These are phyloP conservation scores for Phytopythium cucurbitacearum DNA, from an alignment of 352 stramenopile species.

Conservation along the genomic window DNA sequence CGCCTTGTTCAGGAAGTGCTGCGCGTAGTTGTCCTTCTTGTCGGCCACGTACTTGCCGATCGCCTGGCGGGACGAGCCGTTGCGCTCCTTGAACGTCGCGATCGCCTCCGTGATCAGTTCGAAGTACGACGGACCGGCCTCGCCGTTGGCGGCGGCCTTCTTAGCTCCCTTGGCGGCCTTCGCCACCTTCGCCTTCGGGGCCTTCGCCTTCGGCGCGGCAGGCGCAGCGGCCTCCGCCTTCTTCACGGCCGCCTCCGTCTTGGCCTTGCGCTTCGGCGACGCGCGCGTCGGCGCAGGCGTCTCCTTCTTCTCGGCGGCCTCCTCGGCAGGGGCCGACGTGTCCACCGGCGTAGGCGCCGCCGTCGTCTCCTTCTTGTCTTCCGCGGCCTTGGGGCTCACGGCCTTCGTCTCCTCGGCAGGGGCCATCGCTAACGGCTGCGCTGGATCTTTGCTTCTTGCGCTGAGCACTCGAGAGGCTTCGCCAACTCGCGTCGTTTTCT, in stretches of 20 bases:
- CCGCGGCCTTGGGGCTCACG: conserved; percentile 25
- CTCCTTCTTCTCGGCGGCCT: conserved; percentile 13
- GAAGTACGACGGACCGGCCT: conserved; percentile 75
- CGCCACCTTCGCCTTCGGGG: conserved; percentile 17
- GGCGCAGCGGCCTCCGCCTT: conserved; percentile 24
- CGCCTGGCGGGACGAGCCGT: conserved; percentile 86
- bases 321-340: conserved; percentile 9
- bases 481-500: conserved; percentile 28
- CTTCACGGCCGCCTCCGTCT: conserved; percentile 36
- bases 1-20: conserved; percentile 86
- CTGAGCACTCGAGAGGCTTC: conserved; percentile 5
- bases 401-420: conserved; percentile 52
- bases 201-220: conserved; percentile 21
- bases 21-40: conserved; percentile 81
- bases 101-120: conserved; percentile 90
- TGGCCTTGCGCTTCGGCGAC: conserved; percentile 56
- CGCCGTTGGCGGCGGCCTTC: conserved; percentile 19
- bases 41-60: conserved; percentile 89
- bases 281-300: conserved; percentile 31
- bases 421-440: conserved; percentile 17
- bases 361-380: conserved; percentile 19
- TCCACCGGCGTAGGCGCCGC: conserved; percentile 10
- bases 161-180: conserved; percentile 26
- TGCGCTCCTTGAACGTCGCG: conserved; percentile 89
- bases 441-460: conserved; percentile 18